Conservation (phyloP, 495 filamentous ascomycete genomes). For the Cudoniella acicularis region DNA sequence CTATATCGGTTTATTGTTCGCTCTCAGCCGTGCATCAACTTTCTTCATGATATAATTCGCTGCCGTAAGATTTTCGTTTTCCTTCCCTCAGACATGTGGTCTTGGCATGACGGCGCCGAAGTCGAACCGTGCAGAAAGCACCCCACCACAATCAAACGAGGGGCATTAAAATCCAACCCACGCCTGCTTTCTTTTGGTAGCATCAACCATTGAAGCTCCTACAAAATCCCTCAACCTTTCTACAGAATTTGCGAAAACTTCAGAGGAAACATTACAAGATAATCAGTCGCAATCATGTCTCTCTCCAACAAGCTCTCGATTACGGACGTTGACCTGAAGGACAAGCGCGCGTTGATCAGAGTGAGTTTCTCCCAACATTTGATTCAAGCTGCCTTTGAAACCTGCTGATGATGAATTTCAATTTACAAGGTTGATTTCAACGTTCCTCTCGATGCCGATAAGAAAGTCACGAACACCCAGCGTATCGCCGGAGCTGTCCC, state of each 20-base stretch:
- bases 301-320: slow-evolving; percentile 97
- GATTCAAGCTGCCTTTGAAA: neutral
- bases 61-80: neutral
- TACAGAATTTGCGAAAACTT: slow-evolving; percentile 9
- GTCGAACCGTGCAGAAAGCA: slow-evolving; percentile 1
- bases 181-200: slow-evolving; percentile 18
- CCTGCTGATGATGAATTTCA: slow-evolving; percentile 2
- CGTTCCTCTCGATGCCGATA: slow-evolving; percentile 85
- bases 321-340: slow-evolving; percentile 93
- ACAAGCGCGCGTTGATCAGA: slow-evolving; percentile 94
- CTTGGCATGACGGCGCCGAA: neutral
- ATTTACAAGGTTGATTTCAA: slow-evolving; percentile 91
- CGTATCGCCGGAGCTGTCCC: slow-evolving; percentile 96
- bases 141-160: slow-evolving; percentile 18
- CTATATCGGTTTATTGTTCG: too few species aligned
- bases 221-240: slow-evolving; percentile 17
- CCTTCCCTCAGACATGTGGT: neutral
- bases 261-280: neutral
- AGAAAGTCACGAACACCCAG: slow-evolving; percentile 96
- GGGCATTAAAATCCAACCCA: slow-evolving; percentile 7
- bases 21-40: too few species aligned
- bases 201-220: slow-evolving; percentile 13
- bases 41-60: too few species aligned
- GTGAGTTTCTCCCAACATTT: slow-evolving; percentile 49
- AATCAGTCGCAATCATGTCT: slow-evolving; percentile 66